These are phyloP conservation scores for Hippophae rhamnoides DNA, from an alignment of 306 rosid genomes.

Conservation along the genomic window DNA sequence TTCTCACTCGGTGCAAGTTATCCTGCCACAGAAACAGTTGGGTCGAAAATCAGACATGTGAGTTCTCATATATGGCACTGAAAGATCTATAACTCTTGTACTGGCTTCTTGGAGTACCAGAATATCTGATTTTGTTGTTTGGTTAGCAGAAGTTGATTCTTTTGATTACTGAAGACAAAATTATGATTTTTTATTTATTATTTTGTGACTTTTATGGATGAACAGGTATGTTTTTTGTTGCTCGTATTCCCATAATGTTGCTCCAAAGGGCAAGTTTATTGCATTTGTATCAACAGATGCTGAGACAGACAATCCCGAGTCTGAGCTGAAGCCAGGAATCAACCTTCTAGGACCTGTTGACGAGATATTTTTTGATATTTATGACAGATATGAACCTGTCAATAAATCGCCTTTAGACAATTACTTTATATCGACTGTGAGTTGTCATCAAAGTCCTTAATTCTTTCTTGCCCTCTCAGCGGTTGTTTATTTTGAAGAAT, in stretches of 20 bases:
- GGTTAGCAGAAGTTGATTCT: too few relatives aligned
- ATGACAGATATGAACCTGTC: constrained; percentile 85
- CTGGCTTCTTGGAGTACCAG: too few relatives aligned
- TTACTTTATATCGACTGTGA: constrained; percentile 81
- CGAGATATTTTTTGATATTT: constrained; percentile 78
- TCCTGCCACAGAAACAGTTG: constrained; percentile 93
- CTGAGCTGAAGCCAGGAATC: constrained; percentile 86
- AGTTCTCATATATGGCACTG: constrained; percentile 24
- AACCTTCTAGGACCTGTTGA: constrained; percentile 87
- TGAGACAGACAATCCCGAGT: constrained; percentile 76
- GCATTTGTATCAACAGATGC: constrained; percentile 96
- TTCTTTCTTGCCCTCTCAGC: neutral
- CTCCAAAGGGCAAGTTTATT: constrained; percentile 88
- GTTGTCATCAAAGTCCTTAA: constrained; percentile 15
- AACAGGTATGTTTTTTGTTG: constrained; percentile 94
- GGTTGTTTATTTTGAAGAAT: neutral
- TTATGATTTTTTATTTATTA: neutral
- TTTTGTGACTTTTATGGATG: constrained; percentile 2
- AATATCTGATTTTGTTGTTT: too few relatives aligned
- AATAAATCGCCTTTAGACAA: constrained; percentile 83
- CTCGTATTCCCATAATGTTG: constrained; percentile 94
- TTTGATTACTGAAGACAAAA: too few relatives aligned
- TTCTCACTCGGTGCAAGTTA: constrained; percentile 82
- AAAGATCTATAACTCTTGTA: neutral
- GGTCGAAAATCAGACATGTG: constrained; percentile 98